These are phyloP conservation scores for Arabidopsis thaliana DNA, from an alignment of 345 rosid species.

Conservation along the genomic window TAIR10.1 NC_003076.8:24051001-24051500, in stretches of 20 bases:
- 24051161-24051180: too few relatives aligned
- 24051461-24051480: slow-evolving; percentile 26
- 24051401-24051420: not conserved
- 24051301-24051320: not conserved
- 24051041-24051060: too few relatives aligned
- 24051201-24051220: too few relatives aligned
- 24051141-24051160: too few relatives aligned
- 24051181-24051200: too few relatives aligned
- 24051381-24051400: not conserved
- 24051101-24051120: too few relatives aligned
- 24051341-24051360: slow-evolving; percentile 13
- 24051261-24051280: not conserved
- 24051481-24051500: slow-evolving; percentile 36
- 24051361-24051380: not conserved
- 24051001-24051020: not conserved
- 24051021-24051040: not conserved
- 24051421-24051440: slow-evolving; percentile 35
- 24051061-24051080: too few relatives aligned
- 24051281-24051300: slow-evolving; percentile 26
- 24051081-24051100: too few relatives aligned
- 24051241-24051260: not conserved
- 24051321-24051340: slow-evolving; percentile 26
- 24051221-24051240: not conserved
- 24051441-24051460: slow-evolving; percentile 15
- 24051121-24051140: too few relatives aligned